These are phyloP conservation scores for Otatea glauca DNA, from an alignment of 176 grass and related monocot species.

Conservation along the genomic window DNA sequence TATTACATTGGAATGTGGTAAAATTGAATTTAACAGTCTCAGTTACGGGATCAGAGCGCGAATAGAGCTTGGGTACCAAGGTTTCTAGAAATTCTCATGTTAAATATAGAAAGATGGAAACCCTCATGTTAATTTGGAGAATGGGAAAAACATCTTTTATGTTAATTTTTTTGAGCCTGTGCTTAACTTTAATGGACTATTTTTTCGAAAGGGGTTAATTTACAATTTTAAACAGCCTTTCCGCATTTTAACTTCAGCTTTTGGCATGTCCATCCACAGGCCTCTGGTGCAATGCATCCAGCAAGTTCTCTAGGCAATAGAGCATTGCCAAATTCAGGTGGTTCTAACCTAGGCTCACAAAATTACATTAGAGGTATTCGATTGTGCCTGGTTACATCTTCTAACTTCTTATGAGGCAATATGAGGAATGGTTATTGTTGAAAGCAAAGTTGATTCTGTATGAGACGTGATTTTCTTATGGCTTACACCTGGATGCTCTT, in stretches of 20 bases:
- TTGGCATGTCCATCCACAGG: background rate
- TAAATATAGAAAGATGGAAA: background rate
- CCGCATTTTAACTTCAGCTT: background rate
- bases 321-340: background rate
- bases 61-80: background rate
- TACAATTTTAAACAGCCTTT: background rate
- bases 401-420: background rate
- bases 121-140: background rate
- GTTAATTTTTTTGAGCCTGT: background rate
- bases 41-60: background rate
- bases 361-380: slow-evolving; percentile 38
- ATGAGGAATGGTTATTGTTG: background rate
- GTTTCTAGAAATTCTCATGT: background rate
- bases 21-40: background rate
- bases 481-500: background rate
- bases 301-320: slow-evolving; percentile 5
- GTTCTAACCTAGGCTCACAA: background rate
- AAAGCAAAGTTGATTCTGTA: background rate
- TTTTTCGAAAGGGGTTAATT: background rate
- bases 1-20: background rate
- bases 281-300: slow-evolving; percentile 1
- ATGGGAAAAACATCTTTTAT: background rate
- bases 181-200: background rate
- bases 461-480: background rate
- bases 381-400: slow-evolving; percentile 4